These are phyloP conservation scores for Yarrowia sp. DNA, from an alignment of 805 yeast species.

Conservation along the genomic window DNA sequence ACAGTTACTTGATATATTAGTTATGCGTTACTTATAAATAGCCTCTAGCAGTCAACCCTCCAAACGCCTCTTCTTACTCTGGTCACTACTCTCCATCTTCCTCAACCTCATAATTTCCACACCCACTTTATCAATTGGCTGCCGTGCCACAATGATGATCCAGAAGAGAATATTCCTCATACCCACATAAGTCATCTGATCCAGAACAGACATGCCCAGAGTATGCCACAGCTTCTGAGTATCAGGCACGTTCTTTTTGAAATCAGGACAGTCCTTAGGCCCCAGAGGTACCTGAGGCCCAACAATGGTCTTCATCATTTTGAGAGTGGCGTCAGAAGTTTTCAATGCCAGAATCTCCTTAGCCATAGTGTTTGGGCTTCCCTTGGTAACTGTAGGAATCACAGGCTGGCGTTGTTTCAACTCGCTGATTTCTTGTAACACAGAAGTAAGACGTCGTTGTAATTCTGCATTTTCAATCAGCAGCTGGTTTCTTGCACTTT, in stretches of 20 bases:
- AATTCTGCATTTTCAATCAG: neutral
- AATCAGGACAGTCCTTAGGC: conserved; percentile 1
- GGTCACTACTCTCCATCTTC: neutral
- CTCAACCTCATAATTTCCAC: neutral
- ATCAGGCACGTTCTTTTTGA: neutral
- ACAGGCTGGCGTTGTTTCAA: neutral
- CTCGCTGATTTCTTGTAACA: neutral
- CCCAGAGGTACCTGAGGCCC: neutral
- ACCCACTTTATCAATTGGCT: neutral
- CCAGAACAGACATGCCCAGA: neutral
- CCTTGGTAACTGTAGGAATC: neutral
- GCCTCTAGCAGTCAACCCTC: too few relatives aligned
- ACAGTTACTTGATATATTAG: too few relatives aligned
- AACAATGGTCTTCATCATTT: neutral
- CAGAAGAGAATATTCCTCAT: conserved; percentile 8
- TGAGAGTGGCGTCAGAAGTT: too few relatives aligned
- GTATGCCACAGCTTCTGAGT: neutral
- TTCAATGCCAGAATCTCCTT: neutral
- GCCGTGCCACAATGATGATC: neutral
- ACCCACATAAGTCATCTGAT: neutral
- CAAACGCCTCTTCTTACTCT: neutral
- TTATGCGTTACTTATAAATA: too few relatives aligned
- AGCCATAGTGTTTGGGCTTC: neutral
- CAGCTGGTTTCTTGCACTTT: neutral
- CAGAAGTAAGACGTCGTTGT: neutral